Evolutionary conservation across 306 rosid genomes (phyloP).

Genomic region (Glycine latifolia): DNA sequence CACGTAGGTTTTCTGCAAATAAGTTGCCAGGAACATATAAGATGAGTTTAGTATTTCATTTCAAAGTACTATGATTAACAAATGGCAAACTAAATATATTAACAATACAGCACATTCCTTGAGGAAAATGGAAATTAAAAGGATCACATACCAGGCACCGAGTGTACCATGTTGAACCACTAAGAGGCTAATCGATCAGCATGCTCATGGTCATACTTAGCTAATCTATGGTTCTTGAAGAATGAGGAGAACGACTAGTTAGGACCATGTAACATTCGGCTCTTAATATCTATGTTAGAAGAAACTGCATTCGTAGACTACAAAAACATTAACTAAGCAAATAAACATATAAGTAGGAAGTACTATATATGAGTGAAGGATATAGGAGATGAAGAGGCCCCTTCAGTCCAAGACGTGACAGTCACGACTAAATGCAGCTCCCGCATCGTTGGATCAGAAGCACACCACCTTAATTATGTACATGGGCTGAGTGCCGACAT

Average conservation of each 20-base stretch:
- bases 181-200: neutral
- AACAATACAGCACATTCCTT: neutral
- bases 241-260: too few relatives aligned
- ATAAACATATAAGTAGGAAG: too few relatives aligned
- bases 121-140: too few relatives aligned
- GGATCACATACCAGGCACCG: neutral
- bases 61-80: neutral
- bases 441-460: slow-evolving; percentile 92
- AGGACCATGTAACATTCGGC: too few relatives aligned
- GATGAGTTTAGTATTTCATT: neutral
- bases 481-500: too few relatives aligned
- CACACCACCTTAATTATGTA: slow-evolving; percentile 52
- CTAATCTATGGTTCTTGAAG: too few relatives aligned
- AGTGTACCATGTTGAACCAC: neutral
- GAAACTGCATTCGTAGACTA: too few relatives aligned
- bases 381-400: slow-evolving; percentile 69
- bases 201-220: too few relatives aligned
- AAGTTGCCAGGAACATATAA: neutral
- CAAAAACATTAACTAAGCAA: too few relatives aligned
- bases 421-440: slow-evolving; percentile 71
- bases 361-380: neutral
- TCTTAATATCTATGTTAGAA: too few relatives aligned
- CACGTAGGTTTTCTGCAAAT: neutral
- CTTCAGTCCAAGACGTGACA: slow-evolving; percentile 99
- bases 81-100: too few relatives aligned